Percentiles rank a stretch among this genome's conserved stretches.
Evolutionary conservation across 2,329 filamentous ascomycete species (phyloP).

Genomic region (Coniochaeta sp.): DNA sequence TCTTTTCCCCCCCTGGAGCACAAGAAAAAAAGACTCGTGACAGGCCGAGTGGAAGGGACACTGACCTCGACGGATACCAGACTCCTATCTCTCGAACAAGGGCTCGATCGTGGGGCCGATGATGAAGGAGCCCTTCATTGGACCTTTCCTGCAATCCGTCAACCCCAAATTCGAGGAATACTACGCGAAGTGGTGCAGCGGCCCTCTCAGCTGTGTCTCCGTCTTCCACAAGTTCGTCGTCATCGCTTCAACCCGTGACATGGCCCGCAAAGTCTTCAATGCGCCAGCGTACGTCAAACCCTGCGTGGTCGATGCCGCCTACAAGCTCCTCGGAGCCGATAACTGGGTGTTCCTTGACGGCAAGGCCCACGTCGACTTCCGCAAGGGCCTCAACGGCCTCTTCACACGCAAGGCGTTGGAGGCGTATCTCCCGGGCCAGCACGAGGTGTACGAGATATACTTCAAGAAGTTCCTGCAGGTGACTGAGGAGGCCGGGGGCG

Average conservation of each 20-base stretch:
- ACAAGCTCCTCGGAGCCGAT: constrained; percentile 83
- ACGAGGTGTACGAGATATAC: constrained; percentile 84
- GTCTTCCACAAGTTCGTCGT: constrained; percentile 99
- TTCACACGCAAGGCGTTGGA: constrained; percentile 90
- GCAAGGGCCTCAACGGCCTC: constrained; percentile 89
- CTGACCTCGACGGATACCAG: constrained; percentile 32
- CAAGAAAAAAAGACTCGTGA: background rate
- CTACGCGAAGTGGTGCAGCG: constrained; percentile 85
- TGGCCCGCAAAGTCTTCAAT: constrained; percentile 96
- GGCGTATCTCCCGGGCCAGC: constrained; percentile 82
- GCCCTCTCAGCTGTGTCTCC: constrained; percentile 89
- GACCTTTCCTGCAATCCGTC: constrained; percentile 89
- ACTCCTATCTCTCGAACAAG: constrained; percentile 68
- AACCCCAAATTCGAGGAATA: constrained; percentile 90
- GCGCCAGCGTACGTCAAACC: constrained; percentile 88
- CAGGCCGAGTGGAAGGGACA: background rate
- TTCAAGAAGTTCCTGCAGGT: constrained; percentile 72
- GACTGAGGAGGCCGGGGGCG: constrained; percentile 62
- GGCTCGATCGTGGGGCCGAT: constrained; percentile 67
- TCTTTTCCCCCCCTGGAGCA: background rate
- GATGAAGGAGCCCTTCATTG: constrained; percentile 80
- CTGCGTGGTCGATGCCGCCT: constrained; percentile 88
- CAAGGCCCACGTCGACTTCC: constrained; percentile 90
- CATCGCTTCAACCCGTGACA: constrained; percentile 88
- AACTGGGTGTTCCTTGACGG: constrained; percentile 99